Evolutionary conservation across 352 stramenopile species (phyloP).

Genomic region (Pythium biforme): DNA sequence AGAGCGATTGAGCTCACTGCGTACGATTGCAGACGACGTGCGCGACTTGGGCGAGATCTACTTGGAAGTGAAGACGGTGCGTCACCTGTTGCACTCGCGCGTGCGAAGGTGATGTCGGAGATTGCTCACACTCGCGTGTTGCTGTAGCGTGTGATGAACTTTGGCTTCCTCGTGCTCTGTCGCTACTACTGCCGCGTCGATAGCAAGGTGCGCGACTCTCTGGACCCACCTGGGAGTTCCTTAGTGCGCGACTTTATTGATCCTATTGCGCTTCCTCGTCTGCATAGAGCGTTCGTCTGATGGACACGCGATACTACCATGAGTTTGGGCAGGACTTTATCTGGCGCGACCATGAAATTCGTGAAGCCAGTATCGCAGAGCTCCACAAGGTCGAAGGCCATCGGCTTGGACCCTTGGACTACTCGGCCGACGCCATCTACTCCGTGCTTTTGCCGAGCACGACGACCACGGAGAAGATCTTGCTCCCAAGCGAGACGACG

Average conservation of each 20-base stretch:
- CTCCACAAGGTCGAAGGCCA: conserved; percentile 37
- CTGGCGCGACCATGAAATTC: conserved; percentile 51
- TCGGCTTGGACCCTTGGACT: conserved; percentile 27
- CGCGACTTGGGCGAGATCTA: conserved; percentile 65
- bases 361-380: conserved; percentile 34
- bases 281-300: conserved; percentile 41
- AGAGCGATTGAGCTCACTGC: too few relatives aligned
- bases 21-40: conserved; percentile 46
- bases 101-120: neutral
- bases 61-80: conserved; percentile 53
- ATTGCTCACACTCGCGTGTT: neutral
- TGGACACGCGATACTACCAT: conserved; percentile 65
- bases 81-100: conserved; percentile 4
- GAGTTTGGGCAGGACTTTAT: conserved; percentile 54
- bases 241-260: too few relatives aligned
- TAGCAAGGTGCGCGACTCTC: conserved; percentile 40
- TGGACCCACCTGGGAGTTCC: too few relatives aligned
- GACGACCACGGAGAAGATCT: conserved; percentile 45
- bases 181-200: conserved; percentile 65
- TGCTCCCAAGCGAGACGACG: conserved; percentile 10
- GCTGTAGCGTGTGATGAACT: conserved; percentile 54
- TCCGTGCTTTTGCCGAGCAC: conserved; percentile 27
- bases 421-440: conserved; percentile 50
- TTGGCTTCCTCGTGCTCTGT: conserved; percentile 63
- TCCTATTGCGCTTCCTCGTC: too few relatives aligned